These are phyloP conservation scores for Suillus luteus DNA, from an alignment of 768 basidiomycete genomes.

Conservation along the genomic window DNA sequence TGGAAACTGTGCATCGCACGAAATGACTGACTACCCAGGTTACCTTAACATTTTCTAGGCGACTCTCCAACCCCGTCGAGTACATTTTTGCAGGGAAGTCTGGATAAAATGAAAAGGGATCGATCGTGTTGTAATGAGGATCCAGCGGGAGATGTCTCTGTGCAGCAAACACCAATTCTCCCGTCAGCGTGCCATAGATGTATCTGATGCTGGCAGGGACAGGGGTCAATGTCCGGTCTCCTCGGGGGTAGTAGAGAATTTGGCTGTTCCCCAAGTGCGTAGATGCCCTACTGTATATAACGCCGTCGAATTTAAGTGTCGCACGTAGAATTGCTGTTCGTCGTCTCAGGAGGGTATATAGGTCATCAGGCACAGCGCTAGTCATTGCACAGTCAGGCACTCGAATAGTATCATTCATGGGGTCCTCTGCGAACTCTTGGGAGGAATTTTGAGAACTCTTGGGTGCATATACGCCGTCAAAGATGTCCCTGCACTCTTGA, in stretches of 20 bases:
- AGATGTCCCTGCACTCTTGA: conserved; percentile 10
- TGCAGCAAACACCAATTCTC: neutral
- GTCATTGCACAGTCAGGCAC: neutral
- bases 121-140: no score
- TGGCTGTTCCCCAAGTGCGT: neutral
- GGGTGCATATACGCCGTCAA: conserved; percentile 4
- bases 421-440: neutral
- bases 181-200: neutral
- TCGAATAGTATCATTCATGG: neutral
- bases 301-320: neutral
- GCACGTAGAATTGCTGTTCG: neutral
- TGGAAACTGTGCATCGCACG: no score
- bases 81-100: no score
- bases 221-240: neutral
- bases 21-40: no score
- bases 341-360: neutral
- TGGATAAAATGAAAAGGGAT: no score
- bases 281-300: neutral
- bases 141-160: neutral
- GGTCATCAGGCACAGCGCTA: neutral
- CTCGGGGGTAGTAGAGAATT: neutral
- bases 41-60: no score
- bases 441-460: accelerated
- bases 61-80: no score
- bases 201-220: neutral